Evolutionary conservation across 129 eudicot species (phyloP).

Genomic region (Ambrosia artemisiifolia): DNA sequence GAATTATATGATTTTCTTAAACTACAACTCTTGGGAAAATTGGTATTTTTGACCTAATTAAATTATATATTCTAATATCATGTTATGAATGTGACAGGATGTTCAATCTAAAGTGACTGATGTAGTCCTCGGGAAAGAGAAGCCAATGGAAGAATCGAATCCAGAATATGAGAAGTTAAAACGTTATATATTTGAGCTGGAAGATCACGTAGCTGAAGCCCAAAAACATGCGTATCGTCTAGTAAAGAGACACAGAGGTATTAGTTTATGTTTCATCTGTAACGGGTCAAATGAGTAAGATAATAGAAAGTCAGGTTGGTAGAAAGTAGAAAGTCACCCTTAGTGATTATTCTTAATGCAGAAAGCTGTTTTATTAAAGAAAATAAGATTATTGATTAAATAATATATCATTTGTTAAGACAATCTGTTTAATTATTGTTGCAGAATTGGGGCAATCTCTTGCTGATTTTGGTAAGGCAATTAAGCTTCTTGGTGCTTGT

Average conservation of each 20-base stretch:
- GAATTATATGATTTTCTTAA: background rate
- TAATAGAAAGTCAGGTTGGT: background rate
- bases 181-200: slow-evolving; percentile 85
- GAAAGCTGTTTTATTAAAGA: background rate
- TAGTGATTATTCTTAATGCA: background rate
- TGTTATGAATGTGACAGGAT: slow-evolving; percentile 53
- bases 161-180: slow-evolving; percentile 87
- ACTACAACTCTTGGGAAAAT: background rate
- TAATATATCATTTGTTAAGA: background rate
- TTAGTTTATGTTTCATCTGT: background rate
- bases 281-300: background rate
- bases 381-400: background rate
- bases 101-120: slow-evolving; percentile 93
- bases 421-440: slow-evolving; percentile 12
- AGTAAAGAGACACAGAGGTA: slow-evolving; percentile 94
- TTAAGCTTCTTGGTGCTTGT: slow-evolving; percentile 84
- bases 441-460: slow-evolving; percentile 86
- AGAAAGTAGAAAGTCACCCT: background rate
- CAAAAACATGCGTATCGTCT: slow-evolving; percentile 93
- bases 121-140: slow-evolving; percentile 93
- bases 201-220: slow-evolving; percentile 95
- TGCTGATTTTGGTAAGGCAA: slow-evolving; percentile 83
- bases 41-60: background rate
- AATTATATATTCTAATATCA: slow-evolving; percentile 9
- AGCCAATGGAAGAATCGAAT: slow-evolving; percentile 89